Evolutionary conservation across 176 grass and related monocot genomes (phyloP).

Genomic region (Themeda triandra): DNA sequence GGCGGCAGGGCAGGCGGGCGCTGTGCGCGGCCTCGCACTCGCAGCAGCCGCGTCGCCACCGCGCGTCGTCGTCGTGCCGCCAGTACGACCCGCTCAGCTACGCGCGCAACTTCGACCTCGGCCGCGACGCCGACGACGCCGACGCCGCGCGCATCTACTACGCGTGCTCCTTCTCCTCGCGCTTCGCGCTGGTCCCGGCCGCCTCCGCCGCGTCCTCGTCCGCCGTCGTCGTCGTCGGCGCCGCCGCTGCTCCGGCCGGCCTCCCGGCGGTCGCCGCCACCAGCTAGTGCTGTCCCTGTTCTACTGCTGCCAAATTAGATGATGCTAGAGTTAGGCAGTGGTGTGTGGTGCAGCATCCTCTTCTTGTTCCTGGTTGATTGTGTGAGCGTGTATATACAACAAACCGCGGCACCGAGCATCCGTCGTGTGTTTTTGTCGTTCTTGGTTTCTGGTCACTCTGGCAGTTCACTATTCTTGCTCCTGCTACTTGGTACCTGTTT

Average conservation of each 20-base stretch:
- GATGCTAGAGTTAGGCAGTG: background rate
- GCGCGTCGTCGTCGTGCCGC: slow-evolving; percentile 15
- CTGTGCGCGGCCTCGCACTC: slow-evolving; percentile 17
- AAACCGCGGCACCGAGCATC: no score
- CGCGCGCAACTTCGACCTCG: slow-evolving; percentile 76
- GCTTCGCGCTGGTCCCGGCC: slow-evolving; percentile 47
- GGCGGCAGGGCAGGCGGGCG: slow-evolving; percentile 41
- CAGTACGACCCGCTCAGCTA: slow-evolving; percentile 89
- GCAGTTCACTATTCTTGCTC: no score
- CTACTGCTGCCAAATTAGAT: background rate
- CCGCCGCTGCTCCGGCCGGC: background rate
- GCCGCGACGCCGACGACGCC: slow-evolving; percentile 11
- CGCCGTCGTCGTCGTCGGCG: background rate
- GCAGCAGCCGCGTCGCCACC: background rate
- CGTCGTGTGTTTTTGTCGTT: background rate
- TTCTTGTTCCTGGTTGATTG: background rate
- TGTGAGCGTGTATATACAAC: no score
- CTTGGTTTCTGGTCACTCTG: background rate
- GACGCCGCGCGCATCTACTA: slow-evolving; percentile 39
- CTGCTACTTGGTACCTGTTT: no score
- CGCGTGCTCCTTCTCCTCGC: slow-evolving; percentile 67
- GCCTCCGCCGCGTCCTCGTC: background rate
- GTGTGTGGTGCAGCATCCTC: background rate
- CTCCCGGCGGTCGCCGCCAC: background rate
- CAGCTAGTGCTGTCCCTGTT: no score